A percentile compares a stretch with the other conserved stretches of the same genome.
phyloP scores from a whole-genome alignment of 805 yeast species.

The Sugiyamaella floridensis region DNA sequence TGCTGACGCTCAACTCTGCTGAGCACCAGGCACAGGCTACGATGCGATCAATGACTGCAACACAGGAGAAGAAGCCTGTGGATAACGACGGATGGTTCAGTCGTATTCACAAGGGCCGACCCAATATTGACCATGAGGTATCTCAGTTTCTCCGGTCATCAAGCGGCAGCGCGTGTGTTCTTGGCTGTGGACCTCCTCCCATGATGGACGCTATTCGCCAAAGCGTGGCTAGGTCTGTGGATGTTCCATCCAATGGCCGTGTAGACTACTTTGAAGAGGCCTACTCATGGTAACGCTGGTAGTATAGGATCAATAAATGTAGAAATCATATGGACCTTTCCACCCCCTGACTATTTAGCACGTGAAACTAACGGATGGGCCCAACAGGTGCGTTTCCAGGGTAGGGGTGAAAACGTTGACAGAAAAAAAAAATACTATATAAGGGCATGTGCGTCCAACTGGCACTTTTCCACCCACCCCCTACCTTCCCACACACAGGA shows the following conservation, averaged over 20 bases:
- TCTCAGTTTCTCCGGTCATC: slow-evolving; percentile 33
- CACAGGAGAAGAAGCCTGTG: background rate
- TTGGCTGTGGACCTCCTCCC: slow-evolving; percentile 56
- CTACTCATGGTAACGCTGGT: slow-evolving; percentile 51
- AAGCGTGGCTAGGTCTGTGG: slow-evolving; percentile 39
- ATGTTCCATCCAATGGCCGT: slow-evolving; percentile 37
- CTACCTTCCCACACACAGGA: background rate
- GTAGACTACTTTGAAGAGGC: slow-evolving; percentile 70
- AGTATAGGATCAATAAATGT: background rate
- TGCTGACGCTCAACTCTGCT: background rate
- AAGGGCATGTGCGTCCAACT: background rate
- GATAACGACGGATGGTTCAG: slow-evolving; percentile 3
- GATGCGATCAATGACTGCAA: background rate
- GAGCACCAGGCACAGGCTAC: background rate
- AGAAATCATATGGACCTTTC: background rate
- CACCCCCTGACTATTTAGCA: background rate
- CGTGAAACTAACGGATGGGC: background rate
- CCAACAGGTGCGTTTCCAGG: background rate
- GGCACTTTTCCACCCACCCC: background rate
- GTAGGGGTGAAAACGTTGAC: background rate
- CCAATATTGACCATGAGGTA: slow-evolving; percentile 39
- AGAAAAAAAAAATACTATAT: background rate
- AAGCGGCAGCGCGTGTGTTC: slow-evolving; percentile 41
- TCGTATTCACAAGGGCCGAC: slow-evolving; percentile 31
- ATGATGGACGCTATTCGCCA: slow-evolving; percentile 54